A percentile compares a stretch with the other conserved stretches of the same genome.
phyloP scores from a whole-genome alignment of 169 alveolate genomes.

The Plasmodium fragile region DNA sequence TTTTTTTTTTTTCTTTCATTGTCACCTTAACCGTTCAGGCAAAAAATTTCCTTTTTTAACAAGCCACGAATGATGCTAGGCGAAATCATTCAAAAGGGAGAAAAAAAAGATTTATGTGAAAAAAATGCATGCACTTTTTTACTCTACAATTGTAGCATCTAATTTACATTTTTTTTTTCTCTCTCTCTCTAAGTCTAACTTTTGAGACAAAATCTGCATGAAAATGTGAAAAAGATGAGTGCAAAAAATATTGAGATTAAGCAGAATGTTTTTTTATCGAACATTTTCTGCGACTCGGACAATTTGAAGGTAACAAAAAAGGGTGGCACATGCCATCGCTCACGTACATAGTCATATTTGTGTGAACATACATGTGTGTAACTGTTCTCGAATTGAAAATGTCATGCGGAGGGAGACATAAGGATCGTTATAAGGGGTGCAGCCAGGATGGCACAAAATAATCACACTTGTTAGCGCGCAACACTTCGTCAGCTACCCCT shows the following conservation, averaged over 20 bases:
- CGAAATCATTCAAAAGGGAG: conserved; percentile 2
- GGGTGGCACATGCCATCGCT: background rate
- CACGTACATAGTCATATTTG: background rate
- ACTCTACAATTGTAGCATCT: background rate
- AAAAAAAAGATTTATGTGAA: background rate
- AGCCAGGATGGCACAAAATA: background rate
- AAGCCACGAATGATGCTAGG: background rate
- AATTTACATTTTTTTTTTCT: background rate
- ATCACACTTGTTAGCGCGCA: background rate
- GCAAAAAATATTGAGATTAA: conserved; percentile 57
- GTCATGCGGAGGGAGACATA: background rate
- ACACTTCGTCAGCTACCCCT: background rate
- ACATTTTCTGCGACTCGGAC: conserved; percentile 71
- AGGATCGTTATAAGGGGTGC: background rate
- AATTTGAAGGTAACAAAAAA: conserved; percentile 60
- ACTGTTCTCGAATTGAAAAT: background rate
- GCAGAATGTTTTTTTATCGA: conserved; percentile 63
- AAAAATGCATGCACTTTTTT: background rate
- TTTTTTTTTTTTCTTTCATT: background rate
- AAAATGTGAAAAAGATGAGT: conserved; percentile 45
- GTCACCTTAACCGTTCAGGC: conserved; percentile 24
- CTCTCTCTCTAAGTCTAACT: background rate
- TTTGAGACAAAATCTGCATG: conserved; percentile 7
- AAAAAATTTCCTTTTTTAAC: background rate
- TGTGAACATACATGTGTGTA: conserved; percentile 8